Conservation (phyloP, 306 rosid species). For the Pueraria montana region DNA sequence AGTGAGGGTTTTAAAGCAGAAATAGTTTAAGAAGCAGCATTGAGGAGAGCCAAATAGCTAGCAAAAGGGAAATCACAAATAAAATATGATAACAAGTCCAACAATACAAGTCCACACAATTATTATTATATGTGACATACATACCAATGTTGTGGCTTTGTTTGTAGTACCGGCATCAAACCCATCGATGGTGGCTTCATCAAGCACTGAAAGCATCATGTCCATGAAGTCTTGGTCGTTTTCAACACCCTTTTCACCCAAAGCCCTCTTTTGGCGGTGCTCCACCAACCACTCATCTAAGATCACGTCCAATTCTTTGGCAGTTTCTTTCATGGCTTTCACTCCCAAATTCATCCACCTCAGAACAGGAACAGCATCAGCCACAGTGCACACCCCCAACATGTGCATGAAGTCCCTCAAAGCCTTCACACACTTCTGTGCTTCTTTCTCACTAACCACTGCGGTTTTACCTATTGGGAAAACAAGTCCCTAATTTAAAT, state of each 20-base stretch:
- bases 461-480: background rate
- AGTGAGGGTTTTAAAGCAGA: background rate
- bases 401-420: conserved; percentile 14
- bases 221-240: conserved; percentile 31
- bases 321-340: conserved; percentile 43
- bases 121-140: background rate
- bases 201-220: conserved; percentile 3
- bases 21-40: background rate
- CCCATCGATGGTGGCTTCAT: background rate
- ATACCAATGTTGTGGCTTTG: conserved; percentile 43
- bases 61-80: background rate
- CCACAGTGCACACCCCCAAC: conserved; percentile 35
- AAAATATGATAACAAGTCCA: too few relatives aligned
- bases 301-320: conserved; percentile 36
- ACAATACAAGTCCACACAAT: background rate
- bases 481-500: too few relatives aligned
- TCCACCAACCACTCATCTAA: conserved; percentile 44
- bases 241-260: background rate
- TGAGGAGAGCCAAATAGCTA: background rate
- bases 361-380: conserved; percentile 46
- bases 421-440: background rate
- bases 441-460: conserved; percentile 7
- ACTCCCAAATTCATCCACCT: conserved; percentile 34
- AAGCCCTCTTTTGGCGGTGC: conserved; percentile 10
- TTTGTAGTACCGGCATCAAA: background rate